A percentile compares a stretch with the other conserved stretches of the same genome.
Conservation (phyloP, 331 rosid genomes). For the Rosa hybrid region DNA sequence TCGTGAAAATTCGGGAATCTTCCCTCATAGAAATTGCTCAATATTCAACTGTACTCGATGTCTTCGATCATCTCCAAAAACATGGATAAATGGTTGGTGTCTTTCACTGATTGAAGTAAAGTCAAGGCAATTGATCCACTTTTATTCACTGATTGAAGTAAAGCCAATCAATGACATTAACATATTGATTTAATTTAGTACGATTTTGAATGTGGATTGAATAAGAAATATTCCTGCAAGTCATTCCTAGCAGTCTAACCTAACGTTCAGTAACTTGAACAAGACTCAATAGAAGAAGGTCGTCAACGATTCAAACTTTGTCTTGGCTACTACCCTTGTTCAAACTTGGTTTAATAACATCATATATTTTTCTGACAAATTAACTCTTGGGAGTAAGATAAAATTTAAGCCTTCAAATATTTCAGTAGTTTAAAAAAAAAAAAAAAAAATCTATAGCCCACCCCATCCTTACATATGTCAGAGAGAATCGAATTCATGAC, state of each 20-base stretch:
- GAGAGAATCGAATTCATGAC: too few species aligned
- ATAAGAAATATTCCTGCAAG: constrained; percentile 11
- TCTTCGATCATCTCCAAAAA: background rate
- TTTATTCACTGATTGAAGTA: background rate
- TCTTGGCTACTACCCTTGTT: background rate
- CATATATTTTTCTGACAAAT: background rate
- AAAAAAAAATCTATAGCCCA: too few species aligned
- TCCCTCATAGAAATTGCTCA: background rate
- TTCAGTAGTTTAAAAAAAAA: too few species aligned
- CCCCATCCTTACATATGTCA: too few species aligned
- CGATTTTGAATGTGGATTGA: background rate
- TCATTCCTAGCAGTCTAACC: constrained; percentile 24
- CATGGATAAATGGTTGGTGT: background rate
- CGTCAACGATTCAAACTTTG: background rate
- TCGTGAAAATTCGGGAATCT: background rate
- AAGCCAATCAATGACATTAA: background rate
- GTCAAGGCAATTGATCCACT: background rate
- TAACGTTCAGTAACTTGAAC: background rate
- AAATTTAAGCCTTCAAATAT: too few species aligned
- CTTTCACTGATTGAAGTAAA: background rate
- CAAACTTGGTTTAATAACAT: background rate
- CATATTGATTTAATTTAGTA: background rate
- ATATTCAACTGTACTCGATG: background rate
- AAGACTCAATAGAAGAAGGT: background rate
- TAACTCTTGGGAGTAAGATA: too few species aligned